These are phyloP conservation scores for Strigomonas oncopelti DNA, from an alignment of 208 protist genomes.

Conservation along the genomic window DNA sequence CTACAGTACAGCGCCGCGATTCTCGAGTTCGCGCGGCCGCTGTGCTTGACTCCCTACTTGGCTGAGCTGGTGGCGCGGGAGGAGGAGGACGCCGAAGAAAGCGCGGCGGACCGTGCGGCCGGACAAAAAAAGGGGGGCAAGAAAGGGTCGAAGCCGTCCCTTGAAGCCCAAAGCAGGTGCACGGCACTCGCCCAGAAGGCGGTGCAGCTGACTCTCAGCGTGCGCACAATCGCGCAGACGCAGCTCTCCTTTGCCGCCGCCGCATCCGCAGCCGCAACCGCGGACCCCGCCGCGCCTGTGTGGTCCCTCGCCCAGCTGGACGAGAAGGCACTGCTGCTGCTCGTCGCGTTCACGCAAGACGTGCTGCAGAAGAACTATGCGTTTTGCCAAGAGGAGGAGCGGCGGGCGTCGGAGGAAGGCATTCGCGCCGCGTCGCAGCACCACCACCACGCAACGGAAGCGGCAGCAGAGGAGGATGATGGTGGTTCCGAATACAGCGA, in stretches of 20 bases:
- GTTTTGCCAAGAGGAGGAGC: constrained; percentile 61
- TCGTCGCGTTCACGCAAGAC: constrained; percentile 83
- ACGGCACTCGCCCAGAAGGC: constrained; percentile 28
- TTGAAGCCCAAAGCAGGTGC: constrained; percentile 33
- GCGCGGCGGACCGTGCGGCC: no score
- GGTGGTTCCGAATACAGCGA: constrained; percentile 4
- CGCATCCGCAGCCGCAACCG: no score
- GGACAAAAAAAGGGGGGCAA: background rate
- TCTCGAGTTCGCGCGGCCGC: constrained; percentile 52
- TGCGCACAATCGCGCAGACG: background rate
- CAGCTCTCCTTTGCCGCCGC: background rate
- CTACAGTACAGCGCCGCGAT: constrained; percentile 22
- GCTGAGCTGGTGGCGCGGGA: background rate
- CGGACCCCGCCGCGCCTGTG: background rate
- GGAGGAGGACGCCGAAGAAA: background rate
- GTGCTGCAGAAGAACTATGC: constrained; percentile 83
- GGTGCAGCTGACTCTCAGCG: background rate
- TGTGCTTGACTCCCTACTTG: constrained; percentile 54
- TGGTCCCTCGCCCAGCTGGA: background rate
- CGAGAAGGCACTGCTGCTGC: constrained; percentile 24
- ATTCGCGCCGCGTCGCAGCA: background rate
- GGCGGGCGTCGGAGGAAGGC: constrained; percentile 17
- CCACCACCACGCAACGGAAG: constrained; percentile 20
- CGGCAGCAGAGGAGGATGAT: constrained; percentile 26
- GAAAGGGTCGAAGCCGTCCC: background rate